Conservation (phyloP, 176 grass and related monocot species). For the Luzula sylvatica region DNA sequence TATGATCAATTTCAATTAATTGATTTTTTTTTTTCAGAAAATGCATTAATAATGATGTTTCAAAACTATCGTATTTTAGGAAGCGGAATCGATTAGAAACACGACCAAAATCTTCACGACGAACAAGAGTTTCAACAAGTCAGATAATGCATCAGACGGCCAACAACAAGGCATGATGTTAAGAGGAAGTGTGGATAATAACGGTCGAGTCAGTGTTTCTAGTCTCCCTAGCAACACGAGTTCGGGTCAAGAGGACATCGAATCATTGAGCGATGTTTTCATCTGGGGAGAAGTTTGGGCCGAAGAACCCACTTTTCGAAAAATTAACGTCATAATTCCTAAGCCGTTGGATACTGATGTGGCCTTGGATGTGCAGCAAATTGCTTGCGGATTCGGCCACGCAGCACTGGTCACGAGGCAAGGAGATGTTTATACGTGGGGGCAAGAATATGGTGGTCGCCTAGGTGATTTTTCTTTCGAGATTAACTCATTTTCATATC, state of each 20-base stretch:
- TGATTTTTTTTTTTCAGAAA: too few species aligned
- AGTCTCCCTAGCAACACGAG: constrained; percentile 67
- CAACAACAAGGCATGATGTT: constrained; percentile 71
- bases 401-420: constrained; percentile 77
- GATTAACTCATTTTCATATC: too few species aligned
- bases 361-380: constrained; percentile 81
- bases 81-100: constrained; percentile 36
- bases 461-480: constrained; percentile 31
- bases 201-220: constrained; percentile 73
- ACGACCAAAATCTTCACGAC: too few species aligned
- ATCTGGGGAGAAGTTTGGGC: constrained; percentile 95
- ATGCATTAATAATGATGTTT: too few species aligned
- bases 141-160: constrained; percentile 34
- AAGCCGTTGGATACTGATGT: constrained; percentile 90
- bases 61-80: too few species aligned
- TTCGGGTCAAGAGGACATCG: constrained; percentile 75
- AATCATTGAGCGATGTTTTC: constrained; percentile 93
- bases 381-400: constrained; percentile 68
- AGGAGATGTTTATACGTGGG: constrained; percentile 95
- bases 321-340: constrained; percentile 57
- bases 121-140: constrained; percentile 20
- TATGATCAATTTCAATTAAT: constrained; percentile 49
- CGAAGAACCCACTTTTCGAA: constrained; percentile 45
- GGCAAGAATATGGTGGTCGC: constrained; percentile 60
- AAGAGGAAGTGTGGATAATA: constrained; percentile 62